phyloP scores from a whole-genome alignment of 2,329 filamentous ascomycete species.

The Pyricularia sp. region DNA sequence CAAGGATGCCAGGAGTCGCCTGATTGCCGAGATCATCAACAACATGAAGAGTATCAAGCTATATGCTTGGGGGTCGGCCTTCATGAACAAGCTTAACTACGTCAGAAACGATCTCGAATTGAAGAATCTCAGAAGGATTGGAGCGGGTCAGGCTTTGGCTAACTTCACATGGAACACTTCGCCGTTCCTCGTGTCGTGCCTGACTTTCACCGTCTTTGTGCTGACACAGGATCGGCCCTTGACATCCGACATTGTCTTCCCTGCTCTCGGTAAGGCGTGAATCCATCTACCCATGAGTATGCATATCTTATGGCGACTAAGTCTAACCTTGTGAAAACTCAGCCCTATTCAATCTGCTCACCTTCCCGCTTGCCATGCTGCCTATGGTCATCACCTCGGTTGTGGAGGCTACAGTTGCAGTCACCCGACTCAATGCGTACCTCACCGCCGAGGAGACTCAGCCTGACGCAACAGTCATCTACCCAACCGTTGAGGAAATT shows the following conservation, averaged over 20 bases:
- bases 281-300: conserved; percentile 9
- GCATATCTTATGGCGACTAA: background rate
- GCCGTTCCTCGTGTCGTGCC: conserved; percentile 93
- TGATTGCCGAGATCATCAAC: conserved; percentile 96
- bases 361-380: conserved; percentile 84
- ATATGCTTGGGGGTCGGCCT: conserved; percentile 92
- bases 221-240: conserved; percentile 68
- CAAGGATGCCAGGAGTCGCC: conserved; percentile 81
- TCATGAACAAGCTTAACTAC: conserved; percentile 94
- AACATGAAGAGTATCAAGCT: conserved; percentile 99
- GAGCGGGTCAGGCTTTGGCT: conserved; percentile 81
- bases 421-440: conserved; percentile 71
- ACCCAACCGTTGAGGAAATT: conserved; percentile 55
- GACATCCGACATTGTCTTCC: conserved; percentile 92
- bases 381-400: conserved; percentile 98
- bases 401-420: conserved; percentile 89
- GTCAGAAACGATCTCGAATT: conserved; percentile 93
- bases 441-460: conserved; percentile 85
- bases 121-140: conserved; percentile 91
- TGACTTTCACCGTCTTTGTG: conserved; percentile 90
- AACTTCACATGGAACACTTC: conserved; percentile 98
- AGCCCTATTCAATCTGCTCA: conserved; percentile 89
- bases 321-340: conserved; percentile 6
- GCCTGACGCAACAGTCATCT: conserved; percentile 59
- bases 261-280: conserved; percentile 40